phyloP scores from a whole-genome alignment of 73 alveolate species.

The Paramecium biaurelia region DNA sequence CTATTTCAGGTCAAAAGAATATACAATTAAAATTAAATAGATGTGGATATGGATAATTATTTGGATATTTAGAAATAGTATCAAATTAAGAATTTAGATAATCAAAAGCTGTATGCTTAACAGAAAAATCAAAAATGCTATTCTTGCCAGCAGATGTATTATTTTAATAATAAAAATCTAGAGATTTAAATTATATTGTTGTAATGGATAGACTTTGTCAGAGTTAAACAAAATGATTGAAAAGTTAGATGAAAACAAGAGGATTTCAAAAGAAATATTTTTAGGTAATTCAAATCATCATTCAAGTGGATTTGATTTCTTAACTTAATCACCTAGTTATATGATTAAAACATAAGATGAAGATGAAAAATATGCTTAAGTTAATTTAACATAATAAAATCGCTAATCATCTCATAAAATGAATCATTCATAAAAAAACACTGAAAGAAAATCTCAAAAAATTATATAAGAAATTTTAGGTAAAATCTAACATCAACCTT shows the following conservation, averaged over 20 bases:
- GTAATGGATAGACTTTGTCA: neutral
- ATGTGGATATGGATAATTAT: conserved; percentile 32
- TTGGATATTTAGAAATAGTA: neutral
- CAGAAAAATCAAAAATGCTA: conserved; percentile 15
- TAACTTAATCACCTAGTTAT: neutral
- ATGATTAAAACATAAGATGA: neutral
- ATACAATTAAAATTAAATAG: neutral
- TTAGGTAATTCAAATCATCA: neutral
- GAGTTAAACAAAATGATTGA: neutral
- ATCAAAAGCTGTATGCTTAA: conserved; percentile 35
- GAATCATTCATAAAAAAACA: neutral
- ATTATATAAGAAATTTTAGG: neutral
- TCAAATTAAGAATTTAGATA: neutral
- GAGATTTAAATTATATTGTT: conserved; percentile 41
- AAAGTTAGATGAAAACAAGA: conserved; percentile 10
- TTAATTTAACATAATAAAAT: neutral
- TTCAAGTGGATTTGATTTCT: neutral
- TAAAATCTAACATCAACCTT: neutral
- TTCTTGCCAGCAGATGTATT: conserved; percentile 38
- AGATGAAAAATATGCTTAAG: neutral
- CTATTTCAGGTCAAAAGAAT: neutral
- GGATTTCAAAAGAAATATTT: neutral
- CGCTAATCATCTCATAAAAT: neutral
- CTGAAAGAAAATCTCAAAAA: neutral
- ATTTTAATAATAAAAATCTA: neutral